Percentiles rank a stretch among this genome's conserved stretches.
phyloP scores from a whole-genome alignment of 1,284 basidiomycete genomes.

The Cystobasidium pallidum region DNA sequence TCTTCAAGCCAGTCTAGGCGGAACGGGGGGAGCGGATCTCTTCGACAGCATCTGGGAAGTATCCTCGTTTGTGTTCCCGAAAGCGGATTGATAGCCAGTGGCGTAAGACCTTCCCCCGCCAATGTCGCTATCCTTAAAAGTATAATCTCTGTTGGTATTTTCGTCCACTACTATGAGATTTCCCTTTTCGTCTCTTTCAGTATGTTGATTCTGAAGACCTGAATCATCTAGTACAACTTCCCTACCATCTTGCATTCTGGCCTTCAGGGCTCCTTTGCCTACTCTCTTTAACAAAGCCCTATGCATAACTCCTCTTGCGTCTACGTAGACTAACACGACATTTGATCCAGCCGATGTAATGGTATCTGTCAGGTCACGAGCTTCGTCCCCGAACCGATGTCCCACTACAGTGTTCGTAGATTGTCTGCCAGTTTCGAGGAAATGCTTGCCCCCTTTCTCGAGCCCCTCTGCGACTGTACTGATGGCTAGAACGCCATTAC shows the following conservation, averaged over 20 bases:
- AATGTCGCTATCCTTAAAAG: constrained; percentile 10
- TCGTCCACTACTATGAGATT: constrained; percentile 40
- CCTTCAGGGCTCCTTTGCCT: constrained; percentile 52
- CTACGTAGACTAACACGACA: constrained; percentile 55
- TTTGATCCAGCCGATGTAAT: constrained; percentile 52
- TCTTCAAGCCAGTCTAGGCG: constrained; percentile 12
- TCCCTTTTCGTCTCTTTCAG: constrained; percentile 38
- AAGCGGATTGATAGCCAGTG: constrained; percentile 17
- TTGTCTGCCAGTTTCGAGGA: constrained; percentile 52
- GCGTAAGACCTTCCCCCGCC: neutral
- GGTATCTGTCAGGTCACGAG: constrained; percentile 51
- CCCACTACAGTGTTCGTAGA: constrained; percentile 55
- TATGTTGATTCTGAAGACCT: constrained; percentile 37
- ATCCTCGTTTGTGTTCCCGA: neutral
- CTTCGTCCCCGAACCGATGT: constrained; percentile 56
- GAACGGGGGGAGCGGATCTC: constrained; percentile 4
- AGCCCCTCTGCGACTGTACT: constrained; percentile 55
- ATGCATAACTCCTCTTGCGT: constrained; percentile 54
- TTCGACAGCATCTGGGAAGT: neutral
- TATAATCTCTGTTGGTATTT: constrained; percentile 14
- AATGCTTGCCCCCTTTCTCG: constrained; percentile 52
- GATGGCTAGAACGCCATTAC: constrained; percentile 50
- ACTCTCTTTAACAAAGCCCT: constrained; percentile 54
- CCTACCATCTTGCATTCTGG: constrained; percentile 49
- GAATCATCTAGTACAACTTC: constrained; percentile 42